Base-by-base conservation (phyloP, 805 yeast genomes). In the Priceomyces medius region DNA sequence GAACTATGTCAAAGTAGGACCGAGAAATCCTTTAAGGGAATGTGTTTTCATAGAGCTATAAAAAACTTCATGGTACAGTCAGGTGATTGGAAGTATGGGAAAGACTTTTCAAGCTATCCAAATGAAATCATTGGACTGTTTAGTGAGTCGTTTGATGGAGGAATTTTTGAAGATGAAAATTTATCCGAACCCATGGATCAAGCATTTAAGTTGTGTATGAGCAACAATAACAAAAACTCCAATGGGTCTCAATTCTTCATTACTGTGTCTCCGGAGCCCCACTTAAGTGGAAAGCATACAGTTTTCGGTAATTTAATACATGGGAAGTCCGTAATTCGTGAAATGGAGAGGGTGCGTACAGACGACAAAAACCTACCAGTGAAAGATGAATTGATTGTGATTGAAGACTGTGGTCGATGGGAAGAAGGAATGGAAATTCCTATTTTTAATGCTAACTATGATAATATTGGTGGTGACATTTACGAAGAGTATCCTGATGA, bases 401-500 rank as follows among this genome's bases (percentile, higher is more conserved):
- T 86, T 13, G 61, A 51, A 2, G 73, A 75, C 31, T 79, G 87
- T 61, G 95, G 93, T 1, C 63, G 51, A 27, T 86, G 91, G 90
- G 47, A 60, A 5, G 73, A 69, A 7, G 58, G 59, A 0, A 74
- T 76, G 66, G 71, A 58, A 0, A 57, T 81, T 2, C 91, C 91
- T 0, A 69, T 82, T 2, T 76, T 53, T 50, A 80, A 81, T 50
- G 86, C 89, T 0, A 75, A 84, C 36, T 78, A 79, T 50, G 77
- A 76, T 44, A 54, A 64, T 0, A 66, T 80, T 6, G 88, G 84
- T 1, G 88, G 87, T 6, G 95, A 86, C 51, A 57, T 77, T 0
- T 86, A 73, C 51, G 93, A 85, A 60, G 93, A 85, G 58, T 79
- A 71, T 50, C 95, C 93, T 0, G 89, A 81, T 45, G 95, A 86